Evolutionary conservation across 768 basidiomycete species (phyloP).

Genomic region (Pisolithus marmoratus): DNA sequence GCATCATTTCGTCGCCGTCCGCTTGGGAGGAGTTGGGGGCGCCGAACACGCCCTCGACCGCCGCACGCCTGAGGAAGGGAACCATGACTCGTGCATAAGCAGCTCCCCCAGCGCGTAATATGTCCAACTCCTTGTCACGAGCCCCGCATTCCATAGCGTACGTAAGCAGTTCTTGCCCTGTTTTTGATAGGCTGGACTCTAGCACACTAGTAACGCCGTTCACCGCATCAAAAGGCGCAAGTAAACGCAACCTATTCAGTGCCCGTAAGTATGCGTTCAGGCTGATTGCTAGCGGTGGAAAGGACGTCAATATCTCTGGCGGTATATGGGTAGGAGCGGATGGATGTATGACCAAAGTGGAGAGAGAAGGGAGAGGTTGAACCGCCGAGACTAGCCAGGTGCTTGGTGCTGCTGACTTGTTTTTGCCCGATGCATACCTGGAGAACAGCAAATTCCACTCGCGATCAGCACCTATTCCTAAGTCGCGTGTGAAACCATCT

Average conservation of each 20-base stretch:
- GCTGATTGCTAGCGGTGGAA: constrained; percentile 67
- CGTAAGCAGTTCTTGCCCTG: constrained; percentile 40
- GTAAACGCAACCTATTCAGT: constrained; percentile 75
- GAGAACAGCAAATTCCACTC: constrained; percentile 31
- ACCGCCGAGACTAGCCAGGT: constrained; percentile 45
- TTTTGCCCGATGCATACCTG: constrained; percentile 10
- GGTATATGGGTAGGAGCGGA: constrained; percentile 52
- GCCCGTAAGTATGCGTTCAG: constrained; percentile 69
- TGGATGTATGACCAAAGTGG: constrained; percentile 13
- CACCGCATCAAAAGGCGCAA: constrained; percentile 65
- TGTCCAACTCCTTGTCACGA: constrained; percentile 25
- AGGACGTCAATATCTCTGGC: constrained; percentile 64
- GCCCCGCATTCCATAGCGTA: constrained; percentile 39
- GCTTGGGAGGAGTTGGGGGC: constrained; percentile 9
- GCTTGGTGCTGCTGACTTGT: constrained; percentile 34
- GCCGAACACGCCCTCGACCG: constrained; percentile 74
- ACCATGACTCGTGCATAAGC: constrained; percentile 59
- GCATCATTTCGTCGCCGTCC: not conserved
- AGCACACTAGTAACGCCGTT: constrained; percentile 43
- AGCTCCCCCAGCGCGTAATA: constrained; percentile 45
- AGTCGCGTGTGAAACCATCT: constrained; percentile 46
- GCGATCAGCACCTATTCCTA: constrained; percentile 20
- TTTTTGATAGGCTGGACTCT: constrained; percentile 43
- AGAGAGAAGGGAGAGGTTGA: constrained; percentile 25
- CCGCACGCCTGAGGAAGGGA: constrained; percentile 64